Evolutionary conservation across 2,329 filamentous ascomycete genomes (phyloP), one percentile per base, ranked within the genome.

Genomic region (Sarocladium brachiariae): DNA sequence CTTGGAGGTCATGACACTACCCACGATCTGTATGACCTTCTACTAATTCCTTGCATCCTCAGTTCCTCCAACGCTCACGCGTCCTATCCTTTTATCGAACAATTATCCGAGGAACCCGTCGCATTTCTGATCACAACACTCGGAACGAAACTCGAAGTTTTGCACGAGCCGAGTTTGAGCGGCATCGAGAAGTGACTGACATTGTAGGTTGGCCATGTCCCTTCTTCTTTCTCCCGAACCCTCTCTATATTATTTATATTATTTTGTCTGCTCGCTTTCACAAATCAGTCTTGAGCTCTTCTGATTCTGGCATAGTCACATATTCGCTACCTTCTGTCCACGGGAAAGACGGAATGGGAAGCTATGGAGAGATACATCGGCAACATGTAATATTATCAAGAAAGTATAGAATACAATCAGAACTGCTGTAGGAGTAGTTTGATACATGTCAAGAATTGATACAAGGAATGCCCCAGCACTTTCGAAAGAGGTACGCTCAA

Each of bases 341-440:
- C 76, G 3, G 81, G 81, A 50, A 84, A 81, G 67, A 81, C 79
- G 23, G 76, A 84, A 60, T 84, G 81, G 80, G 78, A 84, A 58
- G 71, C 64, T 50, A 82, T 83, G 75, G 78, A 70, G 64, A 63
- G 66, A 56, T 70, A 70, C 61, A 65, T 70, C 56, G 62, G 57
- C 55, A 60, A 64, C 52, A 64, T 69, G 62, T 70, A 68, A 60
- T 51, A 51, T 51, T 35, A 19, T 41, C 14, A 34, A 30, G 13
- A 30, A 30, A 13, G 27, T 13, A 30, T 30, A 7, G 27, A 30
- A 13, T 8, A 21, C 13, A 19, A 23, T 14, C 39, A 9, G n/a
- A 16, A 4, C 8, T 43, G 3, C 4, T 43, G 39, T 43, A 25
- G n/a, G 39, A 43, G 39, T 43, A 43, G 23, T 43, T n/a, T 25